Evolutionary conservation across 2,329 filamentous ascomycete species (phyloP).

Genomic region (Fusarium caatingaense): DNA sequence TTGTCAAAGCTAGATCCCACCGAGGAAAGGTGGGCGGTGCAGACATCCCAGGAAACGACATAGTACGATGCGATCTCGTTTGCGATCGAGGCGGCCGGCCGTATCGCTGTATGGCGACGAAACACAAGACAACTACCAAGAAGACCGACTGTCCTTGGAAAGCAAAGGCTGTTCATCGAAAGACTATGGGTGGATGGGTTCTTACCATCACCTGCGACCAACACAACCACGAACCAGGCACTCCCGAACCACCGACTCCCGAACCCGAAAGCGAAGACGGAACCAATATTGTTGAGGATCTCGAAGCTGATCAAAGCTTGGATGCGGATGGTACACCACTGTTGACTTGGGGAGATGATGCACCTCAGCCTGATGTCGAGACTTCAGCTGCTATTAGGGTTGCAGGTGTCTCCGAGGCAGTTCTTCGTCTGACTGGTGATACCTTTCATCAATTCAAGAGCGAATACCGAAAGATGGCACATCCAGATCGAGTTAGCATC

Average conservation of each 20-base stretch:
- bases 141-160: slow-evolving; percentile 61
- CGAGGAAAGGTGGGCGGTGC: slow-evolving; percentile 55
- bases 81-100: slow-evolving; percentile 58
- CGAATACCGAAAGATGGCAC: slow-evolving; percentile 58
- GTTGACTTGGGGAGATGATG: slow-evolving; percentile 43
- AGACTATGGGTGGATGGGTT: slow-evolving; percentile 58
- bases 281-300: slow-evolving; percentile 45
- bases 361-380: slow-evolving; percentile 51
- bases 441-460: slow-evolving; percentile 58
- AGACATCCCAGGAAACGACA: slow-evolving; percentile 56
- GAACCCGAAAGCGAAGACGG: slow-evolving; percentile 52
- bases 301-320: slow-evolving; percentile 37
- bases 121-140: slow-evolving; percentile 59
- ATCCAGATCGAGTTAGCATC: slow-evolving; percentile 53
- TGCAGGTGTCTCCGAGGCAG: slow-evolving; percentile 54
- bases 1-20: slow-evolving; percentile 59
- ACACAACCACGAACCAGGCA: slow-evolving; percentile 59
- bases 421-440: slow-evolving; percentile 56
- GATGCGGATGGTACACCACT: slow-evolving; percentile 17
- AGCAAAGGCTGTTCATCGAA: slow-evolving; percentile 58
- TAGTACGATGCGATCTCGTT: slow-evolving; percentile 59
- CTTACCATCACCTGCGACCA: slow-evolving; percentile 58
- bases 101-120: slow-evolving; percentile 58
- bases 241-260: slow-evolving; percentile 56
- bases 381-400: slow-evolving; percentile 54